Evolutionary conservation across 2,329 filamentous ascomycete genomes (phyloP).

Genomic region (Exophiala bonariae): DNA sequence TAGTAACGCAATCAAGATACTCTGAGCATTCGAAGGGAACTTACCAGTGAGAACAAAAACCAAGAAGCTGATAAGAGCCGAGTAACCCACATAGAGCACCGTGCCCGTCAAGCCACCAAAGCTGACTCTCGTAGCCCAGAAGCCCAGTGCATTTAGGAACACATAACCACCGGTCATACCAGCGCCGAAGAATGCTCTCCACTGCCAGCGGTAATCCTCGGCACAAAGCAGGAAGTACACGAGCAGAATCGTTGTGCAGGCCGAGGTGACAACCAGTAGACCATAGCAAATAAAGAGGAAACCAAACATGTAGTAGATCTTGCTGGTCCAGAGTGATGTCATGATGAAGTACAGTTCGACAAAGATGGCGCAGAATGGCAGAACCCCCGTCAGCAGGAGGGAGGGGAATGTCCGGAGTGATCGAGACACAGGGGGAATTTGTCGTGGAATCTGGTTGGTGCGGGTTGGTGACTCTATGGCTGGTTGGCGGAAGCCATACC

Average conservation of each 20-base stretch:
- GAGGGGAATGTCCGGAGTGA: constrained; percentile 86
- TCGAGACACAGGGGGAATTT: constrained; percentile 81
- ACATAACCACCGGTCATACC: constrained; percentile 91
- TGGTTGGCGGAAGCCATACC: constrained; percentile 81
- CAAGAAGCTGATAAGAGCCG: constrained; percentile 80
- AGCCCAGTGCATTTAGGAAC: constrained; percentile 85
- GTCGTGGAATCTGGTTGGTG: constrained; percentile 96
- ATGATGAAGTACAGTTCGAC: constrained; percentile 99
- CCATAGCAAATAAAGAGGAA: constrained; percentile 98
- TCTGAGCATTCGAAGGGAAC: constrained; percentile 36
- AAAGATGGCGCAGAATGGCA: constrained; percentile 95
- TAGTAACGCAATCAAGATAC: constrained; percentile 10
- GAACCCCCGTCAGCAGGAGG: constrained; percentile 85
- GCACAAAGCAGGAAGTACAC: constrained; percentile 95
- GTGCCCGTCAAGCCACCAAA: constrained; percentile 82
- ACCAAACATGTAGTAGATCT: constrained; percentile 99
- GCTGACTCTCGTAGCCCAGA: constrained; percentile 84
- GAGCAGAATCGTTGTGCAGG: constrained; percentile 87
- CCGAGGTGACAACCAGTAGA: constrained; percentile 93
- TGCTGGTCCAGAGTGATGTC: constrained; percentile 97
- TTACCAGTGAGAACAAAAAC: constrained; percentile 93
- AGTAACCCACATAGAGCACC: constrained; percentile 92
- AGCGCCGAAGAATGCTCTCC: constrained; percentile 88
- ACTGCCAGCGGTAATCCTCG: constrained; percentile 99
- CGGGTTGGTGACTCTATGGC: constrained; percentile 78